A percentile compares a stretch with the other conserved stretches of the same genome.
Evolutionary conservation across 345 rosid genomes (phyloP).

Genomic region (Acer campestre): DNA sequence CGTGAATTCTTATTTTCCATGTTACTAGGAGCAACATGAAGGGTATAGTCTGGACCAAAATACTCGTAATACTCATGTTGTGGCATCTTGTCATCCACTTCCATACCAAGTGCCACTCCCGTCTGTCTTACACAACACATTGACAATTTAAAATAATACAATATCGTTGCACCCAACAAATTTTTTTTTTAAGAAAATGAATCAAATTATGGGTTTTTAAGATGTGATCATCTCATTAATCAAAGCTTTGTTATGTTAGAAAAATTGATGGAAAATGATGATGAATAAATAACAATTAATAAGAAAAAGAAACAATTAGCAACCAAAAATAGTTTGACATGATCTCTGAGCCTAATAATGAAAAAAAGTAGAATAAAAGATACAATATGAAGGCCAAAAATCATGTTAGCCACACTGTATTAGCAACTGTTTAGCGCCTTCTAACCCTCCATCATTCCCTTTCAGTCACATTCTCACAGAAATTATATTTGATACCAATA

Average conservation of each 20-base stretch:
- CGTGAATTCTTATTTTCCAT: slow-evolving; percentile 73
- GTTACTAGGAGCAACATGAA: slow-evolving; percentile 73
- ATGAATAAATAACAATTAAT: neutral
- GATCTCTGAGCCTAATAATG: neutral
- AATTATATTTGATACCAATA: neutral
- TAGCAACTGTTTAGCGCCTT: neutral
- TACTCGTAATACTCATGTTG: slow-evolving; percentile 68
- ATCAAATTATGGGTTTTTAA: neutral
- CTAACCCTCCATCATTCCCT: neutral
- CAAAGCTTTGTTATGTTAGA: neutral
- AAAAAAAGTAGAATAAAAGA: neutral
- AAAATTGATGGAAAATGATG: neutral
- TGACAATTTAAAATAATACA: slow-evolving; percentile 2
- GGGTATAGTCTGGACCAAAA: slow-evolving; percentile 66
- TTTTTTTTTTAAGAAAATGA: neutral
- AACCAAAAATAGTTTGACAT: neutral
- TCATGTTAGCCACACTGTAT: neutral
- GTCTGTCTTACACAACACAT: slow-evolving; percentile 41
- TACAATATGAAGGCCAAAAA: neutral
- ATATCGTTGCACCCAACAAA: neutral
- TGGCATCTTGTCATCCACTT: slow-evolving; percentile 72
- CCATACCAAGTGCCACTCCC: slow-evolving; percentile 68
- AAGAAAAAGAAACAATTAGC: neutral
- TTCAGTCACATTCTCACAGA: slow-evolving; percentile 8
- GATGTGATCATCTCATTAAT: neutral